Conservation (phyloP, 1,284 basidiomycete genomes). For the Schizopora paradoxa region DNA sequence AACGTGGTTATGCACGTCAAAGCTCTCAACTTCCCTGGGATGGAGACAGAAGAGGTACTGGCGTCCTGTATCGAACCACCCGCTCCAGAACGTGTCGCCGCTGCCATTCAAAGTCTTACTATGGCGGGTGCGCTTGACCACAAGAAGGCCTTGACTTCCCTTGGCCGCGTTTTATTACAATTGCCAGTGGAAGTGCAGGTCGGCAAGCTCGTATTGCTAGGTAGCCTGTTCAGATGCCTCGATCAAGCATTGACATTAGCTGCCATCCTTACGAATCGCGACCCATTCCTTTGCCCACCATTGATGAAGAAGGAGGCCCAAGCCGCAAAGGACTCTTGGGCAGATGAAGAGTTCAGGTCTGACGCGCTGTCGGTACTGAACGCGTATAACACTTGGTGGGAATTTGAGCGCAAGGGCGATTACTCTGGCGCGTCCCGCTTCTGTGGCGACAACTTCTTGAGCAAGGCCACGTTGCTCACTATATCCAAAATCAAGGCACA, state of each 20-base stretch:
- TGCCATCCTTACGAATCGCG: slow-evolving; percentile 84
- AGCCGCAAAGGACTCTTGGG: slow-evolving; percentile 78
- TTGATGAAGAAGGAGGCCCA: slow-evolving; percentile 60
- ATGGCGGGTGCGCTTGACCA: slow-evolving; percentile 87
- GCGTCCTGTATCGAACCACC: slow-evolving; percentile 88
- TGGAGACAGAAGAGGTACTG: slow-evolving; percentile 86
- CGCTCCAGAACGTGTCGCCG: slow-evolving; percentile 68
- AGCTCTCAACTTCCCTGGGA: slow-evolving; percentile 87
- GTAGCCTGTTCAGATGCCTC: slow-evolving; percentile 91
- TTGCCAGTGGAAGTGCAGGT: slow-evolving; percentile 88
- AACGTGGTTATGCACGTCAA: slow-evolving; percentile 97
- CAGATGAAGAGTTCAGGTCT: slow-evolving; percentile 75
- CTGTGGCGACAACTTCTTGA: slow-evolving; percentile 84
- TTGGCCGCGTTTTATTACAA: slow-evolving; percentile 86
- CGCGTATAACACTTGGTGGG: slow-evolving; percentile 83
- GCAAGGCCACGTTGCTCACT: slow-evolving; percentile 76
- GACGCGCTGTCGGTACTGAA: slow-evolving; percentile 79
- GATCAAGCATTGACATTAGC: slow-evolving; percentile 88
- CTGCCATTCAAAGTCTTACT: slow-evolving; percentile 78
- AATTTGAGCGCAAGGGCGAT: slow-evolving; percentile 60
- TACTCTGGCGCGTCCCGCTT: slow-evolving; percentile 70
- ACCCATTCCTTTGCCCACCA: slow-evolving; percentile 86
- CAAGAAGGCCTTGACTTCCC: slow-evolving; percentile 75
- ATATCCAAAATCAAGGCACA: slow-evolving; percentile 86
- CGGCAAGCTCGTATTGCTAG: slow-evolving; percentile 86